Evolutionary conservation across 345 rosid genomes (phyloP).

Genomic region (Anastatica hierochuntica): DNA sequence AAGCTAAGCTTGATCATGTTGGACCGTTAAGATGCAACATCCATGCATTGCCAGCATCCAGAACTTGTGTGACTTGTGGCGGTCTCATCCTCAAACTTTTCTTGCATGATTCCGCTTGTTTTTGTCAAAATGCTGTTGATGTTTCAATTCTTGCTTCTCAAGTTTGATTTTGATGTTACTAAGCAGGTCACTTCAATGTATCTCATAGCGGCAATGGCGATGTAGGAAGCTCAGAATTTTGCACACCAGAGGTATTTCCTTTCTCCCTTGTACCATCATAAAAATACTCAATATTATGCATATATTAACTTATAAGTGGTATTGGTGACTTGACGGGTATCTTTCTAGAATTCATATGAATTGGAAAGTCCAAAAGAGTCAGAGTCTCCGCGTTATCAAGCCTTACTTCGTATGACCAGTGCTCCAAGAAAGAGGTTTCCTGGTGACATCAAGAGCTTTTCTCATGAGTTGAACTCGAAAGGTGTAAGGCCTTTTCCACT

Average conservation of each 20-base stretch:
- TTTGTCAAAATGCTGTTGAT: no score
- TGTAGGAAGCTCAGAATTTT: slow-evolving; percentile 59
- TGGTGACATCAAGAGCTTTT: slow-evolving; percentile 93
- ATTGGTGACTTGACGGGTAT: slow-evolving; percentile 19
- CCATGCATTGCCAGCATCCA: no score
- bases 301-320: slow-evolving; percentile 13
- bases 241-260: slow-evolving; percentile 99
- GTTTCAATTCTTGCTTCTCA: slow-evolving; percentile 7
- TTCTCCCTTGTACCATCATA: no score
- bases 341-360: slow-evolving; percentile 49
- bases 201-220: slow-evolving; percentile 47
- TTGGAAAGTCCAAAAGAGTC: slow-evolving; percentile 88
- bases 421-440: slow-evolving; percentile 94
- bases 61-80: no score
- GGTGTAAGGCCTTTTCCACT: slow-evolving; percentile 96
- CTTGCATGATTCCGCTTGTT: no score
- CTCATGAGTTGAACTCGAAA: slow-evolving; percentile 97
- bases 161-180: slow-evolving; percentile 21
- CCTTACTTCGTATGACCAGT: slow-evolving; percentile 90
- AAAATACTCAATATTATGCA: slow-evolving; percentile 4
- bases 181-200: slow-evolving; percentile 42
- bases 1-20: slow-evolving; percentile 32
- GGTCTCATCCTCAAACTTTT: no score
- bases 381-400: slow-evolving; percentile 98
- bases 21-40: no score